phyloP scores from a whole-genome alignment of 805 yeast genomes.

The Candida corydali region DNA sequence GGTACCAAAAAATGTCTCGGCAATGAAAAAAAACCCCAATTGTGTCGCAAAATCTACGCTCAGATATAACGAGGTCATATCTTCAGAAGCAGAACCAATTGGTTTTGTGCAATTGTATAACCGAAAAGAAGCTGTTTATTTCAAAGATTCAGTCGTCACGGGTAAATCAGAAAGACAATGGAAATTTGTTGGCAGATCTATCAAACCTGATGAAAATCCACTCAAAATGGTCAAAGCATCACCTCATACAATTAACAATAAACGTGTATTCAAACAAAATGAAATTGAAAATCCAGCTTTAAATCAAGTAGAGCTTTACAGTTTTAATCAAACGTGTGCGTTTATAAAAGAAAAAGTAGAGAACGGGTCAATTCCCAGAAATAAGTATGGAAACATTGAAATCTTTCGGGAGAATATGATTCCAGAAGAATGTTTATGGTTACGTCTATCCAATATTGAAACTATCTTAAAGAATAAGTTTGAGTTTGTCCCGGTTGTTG shows the following conservation, averaged over 20 bases:
- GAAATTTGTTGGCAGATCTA: slow-evolving; percentile 31
- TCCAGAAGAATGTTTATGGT: slow-evolving; percentile 28
- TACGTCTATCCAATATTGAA: slow-evolving; percentile 19
- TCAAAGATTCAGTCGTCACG: slow-evolving; percentile 16
- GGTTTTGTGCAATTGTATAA: slow-evolving; percentile 14
- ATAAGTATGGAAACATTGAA: slow-evolving; percentile 29
- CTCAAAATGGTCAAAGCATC: slow-evolving; percentile 16
- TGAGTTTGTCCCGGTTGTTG: slow-evolving; percentile 28
- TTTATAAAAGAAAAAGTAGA: slow-evolving; percentile 13
- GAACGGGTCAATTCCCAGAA: slow-evolving; percentile 18
- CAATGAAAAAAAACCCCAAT: slow-evolving; percentile 26
- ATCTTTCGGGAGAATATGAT: slow-evolving; percentile 24
- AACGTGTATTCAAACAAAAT: slow-evolving; percentile 17
- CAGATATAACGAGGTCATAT: slow-evolving; percentile 24
- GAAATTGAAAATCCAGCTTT: slow-evolving; percentile 15
- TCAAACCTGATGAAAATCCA: slow-evolving; percentile 16
- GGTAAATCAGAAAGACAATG: slow-evolving; percentile 32
- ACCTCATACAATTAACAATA: slow-evolving; percentile 21
- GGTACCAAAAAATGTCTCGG: slow-evolving; percentile 21
- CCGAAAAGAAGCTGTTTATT: slow-evolving; percentile 16
- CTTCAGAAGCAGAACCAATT: slow-evolving; percentile 11
- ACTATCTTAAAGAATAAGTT: slow-evolving; percentile 12
- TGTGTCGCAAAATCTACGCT: slow-evolving; percentile 18
- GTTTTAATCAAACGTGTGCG: slow-evolving; percentile 27
- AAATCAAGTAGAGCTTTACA: slow-evolving; percentile 19